Base-by-base conservation (phyloP, 2,329 filamentous ascomycete species). In the Stagonosporopsis vannaccii region DNA sequence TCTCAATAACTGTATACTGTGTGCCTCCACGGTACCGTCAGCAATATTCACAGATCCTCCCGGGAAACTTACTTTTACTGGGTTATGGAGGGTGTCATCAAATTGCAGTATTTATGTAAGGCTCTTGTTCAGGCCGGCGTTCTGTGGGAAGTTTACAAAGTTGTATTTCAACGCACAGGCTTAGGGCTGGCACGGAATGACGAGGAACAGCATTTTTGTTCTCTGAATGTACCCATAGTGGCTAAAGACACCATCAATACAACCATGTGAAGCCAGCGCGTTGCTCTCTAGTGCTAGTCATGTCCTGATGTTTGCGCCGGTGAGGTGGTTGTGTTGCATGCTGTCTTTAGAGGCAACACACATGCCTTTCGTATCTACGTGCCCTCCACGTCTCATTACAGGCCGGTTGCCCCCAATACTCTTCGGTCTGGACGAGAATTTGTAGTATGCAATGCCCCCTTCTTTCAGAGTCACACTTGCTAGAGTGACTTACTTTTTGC, bases 61-160 rank as follows among this genome's bases (percentile, higher is more conserved):
- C 6, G 2, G 46, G 33, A 42, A 32, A n/a, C n/a, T n/a, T n/a
- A n/a, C n/a, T n/a, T 43, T 25, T 4, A n/a, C 33, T 25, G 42
- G 35, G 26, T 19, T 15, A 43, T 6, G 36, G n/a, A 17, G 23
- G 25, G 19, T n/a, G 32, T 32, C 25, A 51, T 37, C 47, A 56
- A 56, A 56, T 51, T 47, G 53, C n/a, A 19, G 35, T 25, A 43
- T 25, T 9, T 32, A 32, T 23, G 32, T 43, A 8, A 33, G 47
- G 42, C 47, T 40, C 37, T 32, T 23, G 30, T 51, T 12, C 37
- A 25, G 20, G 43, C 19, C 15, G 47, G 47, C 36, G 48, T 51
- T 48, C 9, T 33, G 15, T n/a, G 36, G 36, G 19, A 32, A 11
- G 33, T 25, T 8, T 37, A 46, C 42, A 28, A 33, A 28, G 41